These are phyloP conservation scores for Sabuloglossum arenarium DNA, from an alignment of 495 filamentous ascomycete species.

Conservation along the genomic window DNA sequence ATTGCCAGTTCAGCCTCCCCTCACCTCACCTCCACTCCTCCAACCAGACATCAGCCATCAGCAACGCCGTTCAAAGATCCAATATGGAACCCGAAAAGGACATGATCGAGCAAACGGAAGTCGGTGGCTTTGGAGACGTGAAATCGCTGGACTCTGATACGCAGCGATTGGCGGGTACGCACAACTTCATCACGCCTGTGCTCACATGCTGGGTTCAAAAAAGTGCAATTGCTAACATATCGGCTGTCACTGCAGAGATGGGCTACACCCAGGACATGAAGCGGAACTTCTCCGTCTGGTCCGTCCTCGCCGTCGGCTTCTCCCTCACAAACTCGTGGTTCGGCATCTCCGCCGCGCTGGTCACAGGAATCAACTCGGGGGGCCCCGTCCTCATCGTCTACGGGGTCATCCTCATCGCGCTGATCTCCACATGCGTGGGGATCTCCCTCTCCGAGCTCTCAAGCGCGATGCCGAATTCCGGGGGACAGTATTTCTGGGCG, in stretches of 20 bases:
- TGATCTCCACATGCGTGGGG: slow-evolving; percentile 33
- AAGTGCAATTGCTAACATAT: neutral
- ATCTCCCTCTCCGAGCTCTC: slow-evolving; percentile 35
- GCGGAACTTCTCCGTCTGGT: slow-evolving; percentile 35
- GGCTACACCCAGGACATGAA: slow-evolving; percentile 36
- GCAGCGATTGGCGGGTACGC: neutral
- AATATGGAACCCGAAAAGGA: neutral
- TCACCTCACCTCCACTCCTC: neutral
- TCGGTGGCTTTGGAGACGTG: neutral
- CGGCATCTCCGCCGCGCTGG: slow-evolving; percentile 34
- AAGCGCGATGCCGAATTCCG: slow-evolving; percentile 36
- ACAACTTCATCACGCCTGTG: neutral
- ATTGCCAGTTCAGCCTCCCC: neutral
- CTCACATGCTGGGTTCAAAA: no score
- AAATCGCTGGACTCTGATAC: neutral
- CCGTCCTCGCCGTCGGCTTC: slow-evolving; percentile 37
- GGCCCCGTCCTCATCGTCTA: slow-evolving; percentile 39
- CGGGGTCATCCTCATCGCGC: slow-evolving; percentile 32
- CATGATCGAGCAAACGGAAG: neutral
- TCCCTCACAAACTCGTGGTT: slow-evolving; percentile 46
- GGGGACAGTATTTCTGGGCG: slow-evolving; percentile 45
- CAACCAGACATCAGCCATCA: neutral
- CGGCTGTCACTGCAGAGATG: slow-evolving; percentile 21
- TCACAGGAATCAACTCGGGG: slow-evolving; percentile 39
- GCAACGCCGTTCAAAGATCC: neutral